Percentiles rank a stretch among this genome's conserved stretches.
Conservation (phyloP, 2,329 filamentous ascomycete species). For the Alternaria dauci region DNA sequence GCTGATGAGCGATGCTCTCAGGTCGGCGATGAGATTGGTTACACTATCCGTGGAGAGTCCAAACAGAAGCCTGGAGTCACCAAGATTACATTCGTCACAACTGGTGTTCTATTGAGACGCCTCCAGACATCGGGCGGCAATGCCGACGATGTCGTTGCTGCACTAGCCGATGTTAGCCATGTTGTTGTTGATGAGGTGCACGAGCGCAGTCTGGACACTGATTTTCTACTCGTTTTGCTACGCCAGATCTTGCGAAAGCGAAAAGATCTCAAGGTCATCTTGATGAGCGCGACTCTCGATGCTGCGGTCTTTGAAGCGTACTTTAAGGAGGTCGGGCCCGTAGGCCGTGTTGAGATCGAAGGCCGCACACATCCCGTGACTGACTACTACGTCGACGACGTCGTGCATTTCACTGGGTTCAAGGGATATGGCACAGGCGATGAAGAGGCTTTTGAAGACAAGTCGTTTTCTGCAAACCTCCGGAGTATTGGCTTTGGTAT, state of each 20-base stretch:
- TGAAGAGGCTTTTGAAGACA: constrained; percentile 61
- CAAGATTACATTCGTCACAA: constrained; percentile 94
- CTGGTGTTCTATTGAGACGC: constrained; percentile 86
- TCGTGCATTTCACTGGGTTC: constrained; percentile 82
- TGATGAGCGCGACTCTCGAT: constrained; percentile 97
- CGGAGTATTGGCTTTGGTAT: constrained; percentile 73
- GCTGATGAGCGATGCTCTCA: constrained; percentile 85
- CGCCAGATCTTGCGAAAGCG: constrained; percentile 79
- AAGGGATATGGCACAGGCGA: constrained; percentile 57
- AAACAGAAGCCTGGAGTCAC: constrained; percentile 75
- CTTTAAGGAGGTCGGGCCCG: constrained; percentile 74
- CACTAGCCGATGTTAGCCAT: constrained; percentile 89
- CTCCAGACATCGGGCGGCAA: constrained; percentile 89
- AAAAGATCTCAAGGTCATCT: constrained; percentile 83
- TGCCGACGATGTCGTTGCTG: constrained; percentile 79
- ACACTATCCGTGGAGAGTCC: constrained; percentile 89
- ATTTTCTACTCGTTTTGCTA: constrained; percentile 88
- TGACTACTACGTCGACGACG: constrained; percentile 89
- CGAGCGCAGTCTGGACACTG: constrained; percentile 91
- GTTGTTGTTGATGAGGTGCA: constrained; percentile 97
- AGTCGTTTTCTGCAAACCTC: constrained; percentile 52
- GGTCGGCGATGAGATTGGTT: constrained; percentile 89
- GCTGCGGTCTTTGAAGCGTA: constrained; percentile 85
- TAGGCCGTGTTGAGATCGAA: constrained; percentile 85
- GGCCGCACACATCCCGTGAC: constrained; percentile 90